Base-by-base conservation (phyloP, 768 basidiomycete species). In the Rhizopogon sp. region DNA sequence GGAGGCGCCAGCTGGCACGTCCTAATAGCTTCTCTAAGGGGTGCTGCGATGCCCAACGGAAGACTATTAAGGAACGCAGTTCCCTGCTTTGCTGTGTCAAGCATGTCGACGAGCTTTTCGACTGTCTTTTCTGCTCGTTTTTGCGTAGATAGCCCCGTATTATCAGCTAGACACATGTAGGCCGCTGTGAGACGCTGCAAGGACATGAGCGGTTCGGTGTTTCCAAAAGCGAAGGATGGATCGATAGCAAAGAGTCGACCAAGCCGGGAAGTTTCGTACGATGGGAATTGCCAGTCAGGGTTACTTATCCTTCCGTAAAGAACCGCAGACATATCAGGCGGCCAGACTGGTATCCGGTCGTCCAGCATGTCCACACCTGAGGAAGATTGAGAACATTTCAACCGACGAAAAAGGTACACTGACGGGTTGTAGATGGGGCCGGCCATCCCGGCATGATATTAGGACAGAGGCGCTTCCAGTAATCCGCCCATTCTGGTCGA, bases 401-500 rank as follows among this genome's bases (percentile, higher is more conserved):
- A 33, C 9, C 1, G 37, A 43, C 39, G 31, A 28, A 29, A 31
- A 3, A 14, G 25, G 13, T 51, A 40, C 11, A 54, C 57, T 52
- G 28, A 66, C 64, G 61, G 51, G 73, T 62, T 37, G 68, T 72
- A 3, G 70, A 64, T 14, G 78, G 71, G 2, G 77, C 74, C 1
- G 83, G 82, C 90, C 90, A 90, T 29, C 69, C 66, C n/a, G 72
- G 70, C 59, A 79, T 72, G 28, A 78, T 77, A 43, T 80, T 78
- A 3, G 92, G 89, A 60, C 84, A 83, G 41, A 92, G 72, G 11
- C 93, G 80, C 63, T 87, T 87, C 94, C 93, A 96, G 65, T 94
- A 94, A 70, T 97, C 93, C 6, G 82, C 82, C 94, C 93, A 96
- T 64, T 93, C 93, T 0, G 85, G 83, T 17, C 89, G 81, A 14